Conservation (phyloP, 805 yeast genomes). For the Vanderwaltozyma verrucispora region DNA sequence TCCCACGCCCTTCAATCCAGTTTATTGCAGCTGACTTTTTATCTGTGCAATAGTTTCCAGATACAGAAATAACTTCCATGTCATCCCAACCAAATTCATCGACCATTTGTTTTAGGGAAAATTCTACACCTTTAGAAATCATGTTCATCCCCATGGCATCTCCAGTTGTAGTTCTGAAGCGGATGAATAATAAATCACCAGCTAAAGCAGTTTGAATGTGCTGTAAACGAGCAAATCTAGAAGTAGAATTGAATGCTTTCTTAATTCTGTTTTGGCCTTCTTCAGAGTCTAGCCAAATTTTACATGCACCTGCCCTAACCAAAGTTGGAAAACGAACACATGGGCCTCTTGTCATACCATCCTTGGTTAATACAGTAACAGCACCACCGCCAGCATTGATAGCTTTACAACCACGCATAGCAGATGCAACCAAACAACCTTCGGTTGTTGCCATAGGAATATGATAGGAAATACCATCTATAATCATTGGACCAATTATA, state of each 20-base stretch:
- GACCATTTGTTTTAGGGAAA: conserved; percentile 70
- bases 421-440: conserved; percentile 96
- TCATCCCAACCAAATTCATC: conserved; percentile 87
- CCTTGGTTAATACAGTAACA: conserved; percentile 79
- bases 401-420: conserved; percentile 99
- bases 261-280: conserved; percentile 79
- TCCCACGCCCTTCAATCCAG: conserved; percentile 99
- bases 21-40: conserved; percentile 98
- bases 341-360: conserved; percentile 99
- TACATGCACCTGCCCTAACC: conserved; percentile 85
- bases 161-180: conserved; percentile 96
- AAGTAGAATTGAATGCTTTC: conserved; percentile 92
- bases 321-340: conserved; percentile 83
- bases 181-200: conserved; percentile 78
- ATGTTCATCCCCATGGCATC: conserved; percentile 99
- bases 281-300: conserved; percentile 89
- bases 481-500: conserved; percentile 90
- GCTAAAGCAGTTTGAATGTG: conserved; percentile 92
- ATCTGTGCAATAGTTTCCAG: conserved; percentile 97
- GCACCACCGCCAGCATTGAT: conserved; percentile 97
- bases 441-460: conserved; percentile 99
- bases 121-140: conserved; percentile 97
- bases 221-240: conserved; percentile 92
- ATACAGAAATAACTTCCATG: conserved; percentile 83
- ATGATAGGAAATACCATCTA: conserved; percentile 80